Percentiles rank a stretch among this genome's conserved stretches.
These are phyloP conservation scores for Zalaria obscura DNA, from an alignment of 2,329 filamentous ascomycete species.

Conservation along the genomic window DNA sequence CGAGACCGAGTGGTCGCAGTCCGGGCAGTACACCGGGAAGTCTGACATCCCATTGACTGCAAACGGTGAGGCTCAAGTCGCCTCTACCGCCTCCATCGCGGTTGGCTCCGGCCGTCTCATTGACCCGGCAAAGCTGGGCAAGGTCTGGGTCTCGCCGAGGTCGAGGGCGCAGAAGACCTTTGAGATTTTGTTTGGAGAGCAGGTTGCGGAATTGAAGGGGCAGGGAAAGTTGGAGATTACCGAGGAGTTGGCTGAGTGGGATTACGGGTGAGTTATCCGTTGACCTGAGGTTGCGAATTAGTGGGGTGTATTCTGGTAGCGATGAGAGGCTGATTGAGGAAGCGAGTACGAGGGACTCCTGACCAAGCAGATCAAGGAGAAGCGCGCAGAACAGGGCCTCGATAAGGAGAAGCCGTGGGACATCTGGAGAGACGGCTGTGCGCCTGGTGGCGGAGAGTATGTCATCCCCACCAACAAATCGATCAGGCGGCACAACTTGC, in stretches of 20 bases:
- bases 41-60: conserved; percentile 75
- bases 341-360: conserved; percentile 43
- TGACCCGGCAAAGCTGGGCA: conserved; percentile 57
- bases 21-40: conserved; percentile 62
- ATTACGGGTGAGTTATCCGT: conserved; percentile 32
- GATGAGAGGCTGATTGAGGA: not conserved
- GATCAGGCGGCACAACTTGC: too few species aligned
- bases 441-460: conserved; percentile 31
- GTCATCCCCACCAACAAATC: too few species aligned
- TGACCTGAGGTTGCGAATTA: too few species aligned
- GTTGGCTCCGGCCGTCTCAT: conserved; percentile 76
- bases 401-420: conserved; percentile 48
- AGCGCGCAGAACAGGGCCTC: conserved; percentile 29
- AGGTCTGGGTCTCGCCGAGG: conserved; percentile 70
- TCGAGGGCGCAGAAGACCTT: conserved; percentile 78
- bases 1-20: conserved; percentile 89
- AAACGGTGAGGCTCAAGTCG: conserved; percentile 47
- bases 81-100: conserved; percentile 63
- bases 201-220: conserved; percentile 34
- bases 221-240: conserved; percentile 33
- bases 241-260: conserved; percentile 43
- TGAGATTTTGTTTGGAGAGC: conserved; percentile 47
- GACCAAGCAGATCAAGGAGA: conserved; percentile 32
- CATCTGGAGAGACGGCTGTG: conserved; percentile 78
- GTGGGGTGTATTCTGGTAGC: not conserved